These are phyloP conservation scores for Ganoderma resinaceum DNA, from an alignment of 1,284 basidiomycete genomes.

Conservation along the genomic window DNA sequence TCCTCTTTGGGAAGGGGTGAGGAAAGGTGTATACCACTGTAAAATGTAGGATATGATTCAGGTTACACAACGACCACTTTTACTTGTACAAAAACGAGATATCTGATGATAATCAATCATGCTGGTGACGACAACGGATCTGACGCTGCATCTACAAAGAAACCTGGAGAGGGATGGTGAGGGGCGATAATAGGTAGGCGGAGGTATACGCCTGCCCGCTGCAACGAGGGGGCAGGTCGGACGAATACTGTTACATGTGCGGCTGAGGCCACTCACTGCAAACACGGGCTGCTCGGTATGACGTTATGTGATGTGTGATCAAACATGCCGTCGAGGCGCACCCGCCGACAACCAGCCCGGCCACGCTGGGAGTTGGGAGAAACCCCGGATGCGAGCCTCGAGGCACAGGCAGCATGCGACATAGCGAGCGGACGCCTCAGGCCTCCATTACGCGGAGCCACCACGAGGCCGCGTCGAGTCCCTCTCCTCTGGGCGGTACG, in stretches of 20 bases:
- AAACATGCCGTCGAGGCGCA: conserved; percentile 28
- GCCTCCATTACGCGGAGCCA: conserved; percentile 21
- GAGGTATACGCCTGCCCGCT: conserved; percentile 10
- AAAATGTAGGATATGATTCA: conserved; percentile 12
- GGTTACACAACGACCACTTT: conserved; percentile 18
- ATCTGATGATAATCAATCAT: conserved; percentile 5
- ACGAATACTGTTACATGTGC: conserved; percentile 3
- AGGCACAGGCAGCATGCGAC: background rate
- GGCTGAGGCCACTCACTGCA: conserved; percentile 6
- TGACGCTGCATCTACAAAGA: conserved; percentile 17
- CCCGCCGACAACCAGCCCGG: conserved; percentile 18
- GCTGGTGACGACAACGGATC: background rate
- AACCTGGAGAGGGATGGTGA: background rate
- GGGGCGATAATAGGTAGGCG: background rate
- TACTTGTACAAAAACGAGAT: conserved; percentile 17
- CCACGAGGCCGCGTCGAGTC: conserved; percentile 24
- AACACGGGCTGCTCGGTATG: conserved; percentile 21
- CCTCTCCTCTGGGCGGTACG: conserved; percentile 30
- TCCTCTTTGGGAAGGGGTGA: background rate
- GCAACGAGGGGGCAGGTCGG: conserved; percentile 7
- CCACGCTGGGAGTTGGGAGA: conserved; percentile 17
- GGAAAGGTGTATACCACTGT: background rate
- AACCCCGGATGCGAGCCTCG: conserved; percentile 4
- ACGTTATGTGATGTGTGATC: conserved; percentile 23
- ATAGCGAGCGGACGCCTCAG: conserved; percentile 1